Evolutionary conservation across 495 filamentous ascomycete species (phyloP), one percentile per base, ranked within the genome.

Genomic region (Halenospora varia): DNA sequence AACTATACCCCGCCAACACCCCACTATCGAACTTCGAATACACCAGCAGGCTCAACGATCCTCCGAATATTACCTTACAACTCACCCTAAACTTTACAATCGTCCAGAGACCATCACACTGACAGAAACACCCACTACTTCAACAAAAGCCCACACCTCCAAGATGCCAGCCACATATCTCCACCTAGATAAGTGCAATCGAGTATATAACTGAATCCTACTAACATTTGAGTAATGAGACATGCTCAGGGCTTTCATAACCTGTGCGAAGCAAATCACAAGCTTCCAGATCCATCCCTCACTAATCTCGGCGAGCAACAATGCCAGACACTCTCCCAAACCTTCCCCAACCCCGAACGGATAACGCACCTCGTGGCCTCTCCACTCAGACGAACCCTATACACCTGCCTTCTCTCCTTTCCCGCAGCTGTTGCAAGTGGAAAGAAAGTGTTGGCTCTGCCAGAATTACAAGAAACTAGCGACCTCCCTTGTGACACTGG

Each of bases 401-500:
- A 88, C 68, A 96, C 93, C 0, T 83, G 87, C 3, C 77, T 96
- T 10, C 71, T 84, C 49, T 81, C 80, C 47, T 96, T 96, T 72
- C 75, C 84, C 2, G 69, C 77, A 3, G 74, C 82, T 49, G 53
- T 69, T 2, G 45, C 60, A 25, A 55, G 75, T 23, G 66, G 51
- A 72, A 56, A 79, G 40, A 75, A 75, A 24, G 68, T 96, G 48
- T 76, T 89, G 49, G 84, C 87, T 9, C 73, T 96, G 1, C 88
- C 90, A 0, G 88, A 93, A 56, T 67, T 90, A 0, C 93, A 97
- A 70, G 93, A 97, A 71, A 86, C 87, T 0, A 84, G 81, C 10
- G 81, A 83, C 23, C 69, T 88, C 17, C 84, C 90, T 0, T 95
- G 92, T 71, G 92, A 97, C 67, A 87, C 83, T 2, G 92, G 93